A percentile compares a stretch with the other conserved stretches of the same genome.
These are phyloP conservation scores for Musa schizocarpa DNA, from an alignment of 176 grass and related monocot genomes.

Conservation along the genomic window DNA sequence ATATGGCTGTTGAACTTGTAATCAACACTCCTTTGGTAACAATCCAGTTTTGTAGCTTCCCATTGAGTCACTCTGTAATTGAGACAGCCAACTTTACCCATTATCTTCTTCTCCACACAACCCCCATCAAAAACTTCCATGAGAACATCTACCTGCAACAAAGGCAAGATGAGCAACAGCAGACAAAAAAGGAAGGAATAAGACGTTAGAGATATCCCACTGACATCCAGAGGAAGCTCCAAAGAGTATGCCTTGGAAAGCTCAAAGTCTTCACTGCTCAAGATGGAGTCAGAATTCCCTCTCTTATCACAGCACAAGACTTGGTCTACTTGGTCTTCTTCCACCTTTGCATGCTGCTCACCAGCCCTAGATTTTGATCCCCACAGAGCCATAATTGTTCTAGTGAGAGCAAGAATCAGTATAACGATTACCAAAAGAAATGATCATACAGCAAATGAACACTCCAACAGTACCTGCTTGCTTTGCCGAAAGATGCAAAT, in stretches of 20 bases:
- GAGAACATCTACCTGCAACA: conserved; percentile 32
- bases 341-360: conserved; percentile 45
- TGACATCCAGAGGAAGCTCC: conserved; percentile 49
- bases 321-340: conserved; percentile 42
- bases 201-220: conserved; percentile 1
- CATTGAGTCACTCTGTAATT: conserved; percentile 52
- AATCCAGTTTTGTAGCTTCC: conserved; percentile 32
- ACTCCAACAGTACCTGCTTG: conserved; percentile 32
- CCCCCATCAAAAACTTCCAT: conserved; percentile 70
- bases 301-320: conserved; percentile 24
- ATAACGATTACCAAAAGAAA: not conserved
- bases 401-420: conserved; percentile 4
- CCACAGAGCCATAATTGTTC: conserved; percentile 73
- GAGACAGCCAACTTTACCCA: conserved; percentile 58
- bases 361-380: conserved; percentile 46
- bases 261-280: conserved; percentile 38
- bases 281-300: conserved; percentile 31
- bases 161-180: not conserved
- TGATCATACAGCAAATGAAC: not conserved
- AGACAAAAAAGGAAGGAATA: not conserved
- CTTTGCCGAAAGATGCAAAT: conserved; percentile 64
- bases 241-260: conserved; percentile 42
- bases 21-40: conserved; percentile 47
- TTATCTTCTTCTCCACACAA: conserved; percentile 41
- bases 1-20: conserved; percentile 80